A percentile compares a stretch with the other conserved stretches of the same genome.
These are phyloP conservation scores for Fraxinus paxiana DNA, from an alignment of 305 asterid genomes.

Conservation along the genomic window DNA sequence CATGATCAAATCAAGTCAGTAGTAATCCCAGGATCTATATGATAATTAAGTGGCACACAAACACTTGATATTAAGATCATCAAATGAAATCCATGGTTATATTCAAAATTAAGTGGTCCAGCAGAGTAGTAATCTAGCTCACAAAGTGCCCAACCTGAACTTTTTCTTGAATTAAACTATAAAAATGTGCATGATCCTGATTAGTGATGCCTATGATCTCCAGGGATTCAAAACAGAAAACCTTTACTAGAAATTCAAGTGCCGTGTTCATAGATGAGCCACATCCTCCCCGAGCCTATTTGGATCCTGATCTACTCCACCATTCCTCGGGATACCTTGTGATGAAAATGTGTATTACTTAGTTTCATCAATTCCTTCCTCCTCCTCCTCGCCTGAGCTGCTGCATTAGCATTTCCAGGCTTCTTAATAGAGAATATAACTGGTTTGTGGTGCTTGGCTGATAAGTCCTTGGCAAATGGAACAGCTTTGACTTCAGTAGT, in stretches of 20 bases:
- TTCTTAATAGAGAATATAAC: not conserved
- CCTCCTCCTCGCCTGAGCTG: not conserved
- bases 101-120: not conserved
- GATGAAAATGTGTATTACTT: not conserved
- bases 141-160: not conserved
- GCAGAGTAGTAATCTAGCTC: not conserved
- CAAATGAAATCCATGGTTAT: not conserved
- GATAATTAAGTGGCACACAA: not conserved
- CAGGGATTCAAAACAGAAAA: not conserved
- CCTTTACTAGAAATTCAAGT: not conserved
- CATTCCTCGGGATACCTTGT: not conserved
- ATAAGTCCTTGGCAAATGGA: not conserved
- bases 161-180: not conserved
- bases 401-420: not conserved
- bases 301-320: not conserved
- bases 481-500: not conserved
- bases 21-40: not conserved
- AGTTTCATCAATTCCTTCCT: slow-evolving; percentile 1
- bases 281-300: not conserved
- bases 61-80: not conserved
- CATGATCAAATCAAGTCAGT: not conserved
- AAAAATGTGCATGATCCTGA: not conserved
- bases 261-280: not conserved
- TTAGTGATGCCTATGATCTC: not conserved
- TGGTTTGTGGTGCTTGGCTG: not conserved